A percentile compares a stretch with the other conserved stretches of the same genome.
Evolutionary conservation across 345 rosid genomes (phyloP).

Genomic region (Noccaea caerulescens): DNA sequence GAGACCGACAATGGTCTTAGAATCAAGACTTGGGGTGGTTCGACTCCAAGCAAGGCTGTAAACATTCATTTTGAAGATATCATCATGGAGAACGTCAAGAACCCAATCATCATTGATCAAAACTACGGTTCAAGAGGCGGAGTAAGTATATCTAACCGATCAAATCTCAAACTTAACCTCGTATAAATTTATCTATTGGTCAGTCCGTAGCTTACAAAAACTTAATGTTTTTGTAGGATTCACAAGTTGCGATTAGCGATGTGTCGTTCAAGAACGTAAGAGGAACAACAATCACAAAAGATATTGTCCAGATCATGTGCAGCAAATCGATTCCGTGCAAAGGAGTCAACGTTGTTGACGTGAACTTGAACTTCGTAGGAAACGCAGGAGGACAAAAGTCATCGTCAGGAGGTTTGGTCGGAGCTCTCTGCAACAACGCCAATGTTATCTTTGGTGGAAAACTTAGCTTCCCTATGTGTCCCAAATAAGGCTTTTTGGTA

Average conservation of each 20-base stretch:
- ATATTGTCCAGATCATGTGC: constrained; percentile 32
- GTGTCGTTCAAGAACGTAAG: constrained; percentile 43
- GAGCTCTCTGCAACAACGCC: constrained; percentile 38
- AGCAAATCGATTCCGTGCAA: constrained; percentile 41
- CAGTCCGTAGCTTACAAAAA: background rate
- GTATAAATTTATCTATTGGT: background rate
- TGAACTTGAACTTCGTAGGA: constrained; percentile 27
- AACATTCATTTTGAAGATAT: constrained; percentile 37
- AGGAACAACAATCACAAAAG: constrained; percentile 42
- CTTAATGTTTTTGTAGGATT: constrained; percentile 21
- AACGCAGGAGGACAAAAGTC: background rate
- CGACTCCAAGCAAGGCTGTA: constrained; percentile 20
- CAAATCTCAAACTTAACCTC: background rate
- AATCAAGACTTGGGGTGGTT: constrained; percentile 49
- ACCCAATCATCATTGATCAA: constrained; percentile 49
- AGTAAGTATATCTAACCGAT: constrained; percentile 28
- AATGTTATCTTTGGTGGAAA: constrained; percentile 37
- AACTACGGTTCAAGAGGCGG: constrained; percentile 49
- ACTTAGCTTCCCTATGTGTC: constrained; percentile 36
- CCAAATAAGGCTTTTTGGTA: constrained; percentile 35
- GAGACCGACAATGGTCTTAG: constrained; percentile 44
- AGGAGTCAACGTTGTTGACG: constrained; percentile 36
- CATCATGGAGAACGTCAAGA: constrained; percentile 38
- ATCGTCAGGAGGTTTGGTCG: constrained; percentile 16
- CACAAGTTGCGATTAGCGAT: constrained; percentile 33